Evolutionary conservation across 192 early-diverging fungal genomes (phyloP), one percentile per base, ranked within the genome.

Genomic region (Backusella circina): DNA sequence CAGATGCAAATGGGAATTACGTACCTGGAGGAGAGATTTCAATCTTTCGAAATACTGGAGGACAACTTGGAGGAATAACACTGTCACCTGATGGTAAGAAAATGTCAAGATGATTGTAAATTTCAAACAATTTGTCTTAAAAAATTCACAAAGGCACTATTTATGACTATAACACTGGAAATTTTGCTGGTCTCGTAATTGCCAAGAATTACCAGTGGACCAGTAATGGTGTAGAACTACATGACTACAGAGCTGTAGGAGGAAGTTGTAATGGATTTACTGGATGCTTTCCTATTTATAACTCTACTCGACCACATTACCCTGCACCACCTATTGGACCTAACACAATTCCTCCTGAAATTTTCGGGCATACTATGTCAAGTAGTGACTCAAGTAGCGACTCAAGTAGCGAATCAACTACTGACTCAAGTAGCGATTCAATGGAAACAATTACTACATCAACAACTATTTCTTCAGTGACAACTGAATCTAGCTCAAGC

Each of bases 191-290:
- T n/a, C 5, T 15, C 5, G 5, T 74, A 21, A 41, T 66, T 38
- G 64, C 37, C 18, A 38, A 39, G 1, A 41, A 36, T 37, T 74
- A 74, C 16, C 4, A 4, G 5, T 74, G 73, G 64, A 23, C 6
- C 10, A 2, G 12, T 10, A 74, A n/a, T 26, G 73, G 75, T 39
- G 50, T 68, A 5, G 66, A 74, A 41, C 36, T 67, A 3, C 73
- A 73, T 13, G 57, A 75, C 47, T 69, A 30, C 31, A 13, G 5
- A 31, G 16, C 32, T 81, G 37, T 54, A 37, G 67, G 67, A 35
- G 21, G 54, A 61, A 61, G 23, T 28, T 61, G 54, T 28, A 1
- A 10, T 28, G 21, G 21, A 1, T 61, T 61, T 61, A 61, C 0
- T 28, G 54, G 23, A 4, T 61, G 54, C n/a, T 61, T 61, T 12